A percentile compares a stretch with the other conserved stretches of the same genome.
phyloP scores from a whole-genome alignment of 2,329 filamentous ascomycete genomes.

The Rutstroemia sp. region DNA sequence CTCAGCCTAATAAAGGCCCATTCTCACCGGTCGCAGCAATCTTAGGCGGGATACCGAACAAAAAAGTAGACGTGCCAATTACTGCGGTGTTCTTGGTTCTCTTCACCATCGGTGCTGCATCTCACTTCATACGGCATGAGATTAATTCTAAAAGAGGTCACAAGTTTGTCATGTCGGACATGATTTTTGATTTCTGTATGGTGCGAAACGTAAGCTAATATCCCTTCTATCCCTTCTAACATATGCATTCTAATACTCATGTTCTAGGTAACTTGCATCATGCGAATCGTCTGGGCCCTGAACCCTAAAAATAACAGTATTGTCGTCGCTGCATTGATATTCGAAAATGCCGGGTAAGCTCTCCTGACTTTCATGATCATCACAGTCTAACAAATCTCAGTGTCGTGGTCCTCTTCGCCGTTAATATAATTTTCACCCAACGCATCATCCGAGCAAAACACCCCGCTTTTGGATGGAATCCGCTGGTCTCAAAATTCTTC shows the following conservation, averaged over 20 bases:
- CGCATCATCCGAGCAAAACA: constrained; percentile 67
- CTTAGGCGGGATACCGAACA: constrained; percentile 52
- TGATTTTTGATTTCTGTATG: constrained; percentile 52
- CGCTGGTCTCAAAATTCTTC: constrained; percentile 43
- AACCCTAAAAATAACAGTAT: not conserved
- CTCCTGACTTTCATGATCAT: not conserved
- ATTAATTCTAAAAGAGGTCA: constrained; percentile 32
- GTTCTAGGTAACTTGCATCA: constrained; percentile 31
- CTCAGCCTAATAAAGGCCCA: constrained; percentile 6
- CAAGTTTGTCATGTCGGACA: constrained; percentile 51
- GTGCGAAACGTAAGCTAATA: constrained; percentile 36
- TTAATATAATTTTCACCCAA: constrained; percentile 71
- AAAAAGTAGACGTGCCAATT: constrained; percentile 56
- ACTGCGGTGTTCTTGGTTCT: constrained; percentile 53
- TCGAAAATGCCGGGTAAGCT: constrained; percentile 8
- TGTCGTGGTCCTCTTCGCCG: constrained; percentile 66
- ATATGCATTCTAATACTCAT: not conserved
- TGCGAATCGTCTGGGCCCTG: constrained; percentile 55
- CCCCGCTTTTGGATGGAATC: constrained; percentile 62
- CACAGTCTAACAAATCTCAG: constrained; percentile 9
- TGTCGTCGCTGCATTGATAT: constrained; percentile 14
- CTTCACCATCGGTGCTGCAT: constrained; percentile 44
- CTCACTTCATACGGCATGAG: constrained; percentile 51
- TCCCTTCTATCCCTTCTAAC: not conserved
- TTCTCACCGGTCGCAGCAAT: constrained; percentile 35